Conservation (phyloP, 108 stramenopile genomes). For the Pseudonitzschia pungens region DNA sequence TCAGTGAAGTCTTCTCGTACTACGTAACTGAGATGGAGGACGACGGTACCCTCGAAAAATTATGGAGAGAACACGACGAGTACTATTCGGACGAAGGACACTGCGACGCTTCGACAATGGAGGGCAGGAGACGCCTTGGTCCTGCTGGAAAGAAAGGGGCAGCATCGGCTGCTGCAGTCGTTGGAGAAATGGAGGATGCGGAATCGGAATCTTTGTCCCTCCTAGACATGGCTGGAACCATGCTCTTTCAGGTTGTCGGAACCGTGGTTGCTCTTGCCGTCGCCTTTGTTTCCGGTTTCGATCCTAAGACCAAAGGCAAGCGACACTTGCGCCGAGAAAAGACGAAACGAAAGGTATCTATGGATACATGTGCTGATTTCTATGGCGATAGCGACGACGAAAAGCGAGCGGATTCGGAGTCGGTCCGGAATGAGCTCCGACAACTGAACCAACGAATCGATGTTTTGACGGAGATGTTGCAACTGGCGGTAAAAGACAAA, state of each 20-base stretch:
- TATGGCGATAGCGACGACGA: too few relatives aligned
- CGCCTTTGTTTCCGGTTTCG: not conserved
- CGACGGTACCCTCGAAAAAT: not conserved
- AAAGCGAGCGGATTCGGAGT: too few relatives aligned
- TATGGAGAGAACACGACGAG: not conserved
- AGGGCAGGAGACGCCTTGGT: too few relatives aligned
- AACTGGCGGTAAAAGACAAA: too few relatives aligned
- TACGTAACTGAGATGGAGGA: not conserved
- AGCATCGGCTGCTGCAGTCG: not conserved
- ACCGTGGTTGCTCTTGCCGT: not conserved
- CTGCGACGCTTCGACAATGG: not conserved
- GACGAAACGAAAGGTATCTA: too few relatives aligned
- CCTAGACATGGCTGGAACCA: conserved; percentile 7
- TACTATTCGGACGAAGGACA: not conserved
- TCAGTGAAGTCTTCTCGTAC: not conserved
- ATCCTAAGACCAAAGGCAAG: not conserved
- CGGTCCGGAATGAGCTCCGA: too few relatives aligned
- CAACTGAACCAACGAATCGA: too few relatives aligned
- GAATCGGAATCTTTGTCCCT: not conserved
- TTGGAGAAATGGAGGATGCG: not conserved
- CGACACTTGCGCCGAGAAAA: too few relatives aligned
- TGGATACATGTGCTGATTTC: too few relatives aligned
- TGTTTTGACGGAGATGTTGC: too few relatives aligned
- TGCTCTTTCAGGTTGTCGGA: conserved; percentile 1
- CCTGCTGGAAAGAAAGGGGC: too few relatives aligned